Percentiles rank a stretch among this genome's conserved stretches.
Conservation (phyloP, 2,329 filamentous ascomycete genomes). For the Leptoxyphium fumago region DNA sequence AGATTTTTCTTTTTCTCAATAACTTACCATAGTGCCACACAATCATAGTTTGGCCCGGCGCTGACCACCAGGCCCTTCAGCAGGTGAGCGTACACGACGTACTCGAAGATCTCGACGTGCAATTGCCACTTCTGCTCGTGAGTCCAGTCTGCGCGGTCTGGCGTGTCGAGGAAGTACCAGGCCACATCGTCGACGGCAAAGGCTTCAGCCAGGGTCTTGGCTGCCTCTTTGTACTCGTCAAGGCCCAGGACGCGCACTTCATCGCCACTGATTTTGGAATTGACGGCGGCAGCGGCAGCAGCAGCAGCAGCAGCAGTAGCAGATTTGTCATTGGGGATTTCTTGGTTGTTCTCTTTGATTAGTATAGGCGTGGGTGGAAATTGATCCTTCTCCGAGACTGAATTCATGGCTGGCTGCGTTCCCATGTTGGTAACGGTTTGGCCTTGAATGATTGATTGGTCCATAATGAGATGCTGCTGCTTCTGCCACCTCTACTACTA, state of each 20-base stretch:
- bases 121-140: conserved; percentile 60
- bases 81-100: conserved; percentile 61
- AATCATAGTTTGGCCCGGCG: conserved; percentile 61
- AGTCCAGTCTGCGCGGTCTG: conserved; percentile 48
- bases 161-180: conserved; percentile 59
- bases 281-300: conserved; percentile 1
- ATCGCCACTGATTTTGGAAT: conserved; percentile 23
- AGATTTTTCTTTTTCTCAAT: not conserved
- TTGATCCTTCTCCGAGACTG: conserved; percentile 3
- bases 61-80: conserved; percentile 60
- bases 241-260: conserved; percentile 48
- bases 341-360: conserved; percentile 4
- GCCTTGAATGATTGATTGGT: conserved; percentile 21
- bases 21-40: conserved; percentile 62
- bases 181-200: conserved; percentile 63
- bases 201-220: conserved; percentile 57
- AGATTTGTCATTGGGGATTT: conserved; percentile 1
- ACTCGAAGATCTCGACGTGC: conserved; percentile 63
- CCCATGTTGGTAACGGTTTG: conserved; percentile 9
- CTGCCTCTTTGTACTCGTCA: conserved; percentile 56
- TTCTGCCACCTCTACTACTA: conserved; percentile 15
- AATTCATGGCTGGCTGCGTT: conserved; percentile 25
- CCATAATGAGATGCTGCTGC: conserved; percentile 32
- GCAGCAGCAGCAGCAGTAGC: not conserved
- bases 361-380: not conserved